Evolutionary conservation across 2,329 filamentous ascomycete genomes (phyloP), one percentile per base, ranked within the genome.

Genomic region (Paraconiothyrium brasiliense): DNA sequence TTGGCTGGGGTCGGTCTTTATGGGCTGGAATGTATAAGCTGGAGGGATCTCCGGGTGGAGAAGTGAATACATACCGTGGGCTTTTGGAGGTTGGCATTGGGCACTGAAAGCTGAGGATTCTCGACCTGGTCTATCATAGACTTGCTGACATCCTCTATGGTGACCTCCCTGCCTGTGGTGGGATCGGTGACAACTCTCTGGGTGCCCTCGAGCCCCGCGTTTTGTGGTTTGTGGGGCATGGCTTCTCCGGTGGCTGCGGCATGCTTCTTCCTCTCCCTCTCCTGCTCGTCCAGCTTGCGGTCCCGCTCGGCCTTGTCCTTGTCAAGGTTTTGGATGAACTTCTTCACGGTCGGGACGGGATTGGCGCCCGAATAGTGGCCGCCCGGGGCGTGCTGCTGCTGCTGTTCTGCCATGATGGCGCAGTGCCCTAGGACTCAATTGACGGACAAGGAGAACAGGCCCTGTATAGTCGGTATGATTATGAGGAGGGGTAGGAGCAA

Each of bases 81-180:
- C 75, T 91, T 94, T 65, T 89, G 87, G 2, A 98, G 81, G 71
- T 97, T 97, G 46, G 92, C 92, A 77, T 97, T 98, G 20, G 94
- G 94, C 0, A 98, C 87, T 1, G 91, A 92, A 14, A 97, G 79
- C 77, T 85, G 83, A 0, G 93, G 92, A 61, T 96, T 85, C 54
- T 92, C 87, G 0, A 90, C 91, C 2, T 87, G 82, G 47, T 91
- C 85, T 79, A 92, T 85, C 70, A 90, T 88, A 49, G 90, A 85
- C 57, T 89, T 84, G 71, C 92, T 87, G 22, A 91, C 89, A 79
- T 97, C 92, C 68, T 93, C 91, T 65, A 98, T 97, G 65, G 91
- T 87, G 22, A 97, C 91, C 66, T 97, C 86, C 55, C 89, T 91
- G 22, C 93, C 93, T 0, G 94, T 97, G 0, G 92, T 92, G 0